Evolutionary conservation across 78 protist species (phyloP).

Genomic region (Dictyostelium intermedium): DNA sequence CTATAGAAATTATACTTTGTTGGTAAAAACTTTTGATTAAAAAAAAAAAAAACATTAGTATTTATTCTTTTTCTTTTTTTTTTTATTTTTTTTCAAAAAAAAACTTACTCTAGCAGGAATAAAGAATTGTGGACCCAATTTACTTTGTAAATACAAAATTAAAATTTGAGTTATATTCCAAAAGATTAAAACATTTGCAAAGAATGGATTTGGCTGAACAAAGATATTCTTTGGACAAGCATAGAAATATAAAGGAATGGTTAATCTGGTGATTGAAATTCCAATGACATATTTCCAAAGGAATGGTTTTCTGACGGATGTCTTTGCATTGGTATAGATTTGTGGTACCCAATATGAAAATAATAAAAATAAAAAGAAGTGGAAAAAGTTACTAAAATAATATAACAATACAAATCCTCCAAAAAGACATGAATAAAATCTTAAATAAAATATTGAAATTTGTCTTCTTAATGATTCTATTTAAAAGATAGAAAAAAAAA

Average conservation of each 20-base stretch:
- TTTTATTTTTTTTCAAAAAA: not conserved
- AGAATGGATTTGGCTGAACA: constrained; percentile 36
- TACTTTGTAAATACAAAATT: constrained; percentile 72
- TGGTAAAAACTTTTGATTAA: constrained; percentile 67
- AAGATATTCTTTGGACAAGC: constrained; percentile 86
- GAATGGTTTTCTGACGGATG: constrained; percentile 46
- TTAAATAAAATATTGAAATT: constrained; percentile 77
- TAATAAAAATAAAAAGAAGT: constrained; percentile 69
- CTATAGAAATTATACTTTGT: constrained; percentile 79
- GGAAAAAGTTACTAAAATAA: constrained; percentile 57
- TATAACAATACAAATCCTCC: constrained; percentile 80
- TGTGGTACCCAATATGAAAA: constrained; percentile 91
- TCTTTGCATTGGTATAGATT: constrained; percentile 38
- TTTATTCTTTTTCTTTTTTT: not conserved
- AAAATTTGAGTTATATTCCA: constrained; percentile 71
- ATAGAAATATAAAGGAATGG: constrained; percentile 84
- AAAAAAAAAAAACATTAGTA: too few relatives aligned
- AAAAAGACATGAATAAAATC: constrained; percentile 85
- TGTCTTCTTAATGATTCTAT: constrained; percentile 77
- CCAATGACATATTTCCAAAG: constrained; percentile 77
- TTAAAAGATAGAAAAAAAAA: not conserved
- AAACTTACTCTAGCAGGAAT: constrained; percentile 78
- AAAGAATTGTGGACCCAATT: constrained; percentile 88
- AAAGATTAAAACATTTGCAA: not conserved
- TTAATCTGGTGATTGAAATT: constrained; percentile 75